A percentile compares a stretch with the other conserved stretches of the same genome.
These are phyloP conservation scores for Pleurotus ostreatus DNA, from an alignment of 768 basidiomycete genomes.

Conservation along the genomic window DNA sequence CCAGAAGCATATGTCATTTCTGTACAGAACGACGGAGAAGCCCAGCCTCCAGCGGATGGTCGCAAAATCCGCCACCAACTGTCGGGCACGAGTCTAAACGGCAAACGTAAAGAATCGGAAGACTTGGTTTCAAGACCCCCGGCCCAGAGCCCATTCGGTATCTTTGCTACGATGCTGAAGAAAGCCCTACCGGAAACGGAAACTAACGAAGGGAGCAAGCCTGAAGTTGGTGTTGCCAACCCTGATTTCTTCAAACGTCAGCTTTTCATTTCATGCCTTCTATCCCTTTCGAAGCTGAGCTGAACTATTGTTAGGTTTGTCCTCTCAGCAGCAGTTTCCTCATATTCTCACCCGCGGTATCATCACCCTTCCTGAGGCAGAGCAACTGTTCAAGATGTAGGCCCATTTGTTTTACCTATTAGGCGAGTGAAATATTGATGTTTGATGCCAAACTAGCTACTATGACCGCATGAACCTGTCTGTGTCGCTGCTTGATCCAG, in stretches of 20 bases:
- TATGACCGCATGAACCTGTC: constrained; percentile 79
- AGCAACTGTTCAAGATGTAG: constrained; percentile 70
- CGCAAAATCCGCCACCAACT: constrained; percentile 25
- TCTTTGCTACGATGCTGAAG: constrained; percentile 66
- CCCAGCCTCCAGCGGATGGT: constrained; percentile 7
- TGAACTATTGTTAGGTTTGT: constrained; percentile 33
- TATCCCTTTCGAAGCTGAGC: constrained; percentile 39
- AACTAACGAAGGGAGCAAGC: constrained; percentile 21
- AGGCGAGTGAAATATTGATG: constrained; percentile 11
- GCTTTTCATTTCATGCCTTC: constrained; percentile 17
- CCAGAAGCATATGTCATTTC: constrained; percentile 35
- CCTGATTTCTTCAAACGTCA: constrained; percentile 64
- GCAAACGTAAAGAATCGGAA: constrained; percentile 17
- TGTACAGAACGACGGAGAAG: constrained; percentile 28
- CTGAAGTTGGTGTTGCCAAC: constrained; percentile 62
- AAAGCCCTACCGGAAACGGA: constrained; percentile 28
- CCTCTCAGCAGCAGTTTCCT: constrained; percentile 48
- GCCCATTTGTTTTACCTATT: constrained; percentile 13
- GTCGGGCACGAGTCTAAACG: constrained; percentile 39
- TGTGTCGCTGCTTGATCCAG: constrained; percentile 74
- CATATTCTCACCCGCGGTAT: constrained; percentile 62
- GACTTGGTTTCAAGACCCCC: constrained; percentile 5
- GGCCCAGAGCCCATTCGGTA: constrained; percentile 51
- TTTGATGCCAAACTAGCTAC: constrained; percentile 38
- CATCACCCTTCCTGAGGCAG: constrained; percentile 62